Evolutionary conservation across 2,329 filamentous ascomycete species (phyloP).

Genomic region (Aspergillus uvarum): DNA sequence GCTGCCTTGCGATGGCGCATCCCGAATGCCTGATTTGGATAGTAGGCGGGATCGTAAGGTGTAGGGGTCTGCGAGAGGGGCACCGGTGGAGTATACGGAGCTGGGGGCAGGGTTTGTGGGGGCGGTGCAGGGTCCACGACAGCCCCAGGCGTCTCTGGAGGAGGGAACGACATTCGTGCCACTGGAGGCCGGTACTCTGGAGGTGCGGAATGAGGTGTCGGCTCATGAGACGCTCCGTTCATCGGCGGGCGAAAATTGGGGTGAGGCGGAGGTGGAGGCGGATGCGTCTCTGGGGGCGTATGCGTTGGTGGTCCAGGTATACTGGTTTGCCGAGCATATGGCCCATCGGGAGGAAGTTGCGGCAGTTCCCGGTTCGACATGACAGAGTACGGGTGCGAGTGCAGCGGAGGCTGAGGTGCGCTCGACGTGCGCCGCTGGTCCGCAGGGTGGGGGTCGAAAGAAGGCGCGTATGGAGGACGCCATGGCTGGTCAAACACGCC

Average conservation of each 20-base stretch:
- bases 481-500: slow-evolving; percentile 33
- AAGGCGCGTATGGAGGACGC: slow-evolving; percentile 29
- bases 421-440: slow-evolving; percentile 33
- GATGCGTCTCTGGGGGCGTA: slow-evolving; percentile 28
- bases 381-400: slow-evolving; percentile 30
- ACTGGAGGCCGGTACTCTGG: slow-evolving; percentile 31
- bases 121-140: slow-evolving; percentile 29
- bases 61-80: slow-evolving; percentile 30
- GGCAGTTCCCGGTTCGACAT: slow-evolving; percentile 37
- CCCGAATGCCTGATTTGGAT: slow-evolving; percentile 31
- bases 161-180: slow-evolving; percentile 31
- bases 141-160: slow-evolving; percentile 31
- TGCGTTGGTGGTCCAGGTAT: slow-evolving; percentile 32
- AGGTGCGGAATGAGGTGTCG: slow-evolving; percentile 32
- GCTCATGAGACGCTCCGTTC: slow-evolving; percentile 35
- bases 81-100: slow-evolving; percentile 29
- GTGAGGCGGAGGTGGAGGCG: slow-evolving; percentile 30
- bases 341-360: slow-evolving; percentile 34
- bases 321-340: slow-evolving; percentile 34
- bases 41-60: slow-evolving; percentile 35
- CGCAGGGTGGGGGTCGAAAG: slow-evolving; percentile 30
- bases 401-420: slow-evolving; percentile 28
- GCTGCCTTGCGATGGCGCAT: slow-evolving; percentile 41
- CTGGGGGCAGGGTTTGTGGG: slow-evolving; percentile 32
- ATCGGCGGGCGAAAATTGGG: slow-evolving; percentile 33